Evolutionary conservation across 139 green algal species (phyloP), one percentile per base, ranked within the genome.

Genomic region (Yamagishiella unicocca): DNA sequence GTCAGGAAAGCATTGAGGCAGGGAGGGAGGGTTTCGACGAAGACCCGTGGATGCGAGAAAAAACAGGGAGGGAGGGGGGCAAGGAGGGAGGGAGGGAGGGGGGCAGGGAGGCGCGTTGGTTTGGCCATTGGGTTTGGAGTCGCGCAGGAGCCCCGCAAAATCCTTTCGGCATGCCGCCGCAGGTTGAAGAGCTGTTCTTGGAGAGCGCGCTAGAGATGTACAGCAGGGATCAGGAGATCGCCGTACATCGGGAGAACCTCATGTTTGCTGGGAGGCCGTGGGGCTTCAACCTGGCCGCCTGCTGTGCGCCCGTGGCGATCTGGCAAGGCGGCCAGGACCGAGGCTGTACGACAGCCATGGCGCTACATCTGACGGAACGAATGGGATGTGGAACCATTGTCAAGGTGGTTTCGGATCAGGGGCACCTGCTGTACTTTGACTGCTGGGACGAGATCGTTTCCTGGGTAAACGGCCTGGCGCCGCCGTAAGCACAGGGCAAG

Each of bases 261-360:
- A 40, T 40, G 35, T 55, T 84, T 5, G 54, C 54, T 24, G 76
- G 22, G 6, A 2, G 24, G 76, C 37, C 54, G 0, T 84, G 76
- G 76, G 76, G 76, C 54, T 29, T 84, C 19, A 54, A 84, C 76
- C 37, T 72, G 35, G 37, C 12, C 19, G 54, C 35, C 35, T n/a
- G 53, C 25, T 0, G 0, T 1, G 22, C 37, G 6, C 37, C 21
- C 24, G 76, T 84, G 54, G 54, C 76, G 24, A 43, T 84, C 29
- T 84, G 76, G 76, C 76, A 84, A 54, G 76, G 76, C 54, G 76
- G 29, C 43, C 42, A 67, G n/a, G 80, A 86, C 80, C 42, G 64
- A 3, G 80, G 80, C 62, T 78, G 62, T 35, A 86, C 80, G 8
- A 4, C 29, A 9, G 8, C 42, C 29, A 86, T 86, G 80, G 80